Conservation (phyloP, 2,329 filamentous ascomycete genomes). For the Beauveria bassiana region DNA sequence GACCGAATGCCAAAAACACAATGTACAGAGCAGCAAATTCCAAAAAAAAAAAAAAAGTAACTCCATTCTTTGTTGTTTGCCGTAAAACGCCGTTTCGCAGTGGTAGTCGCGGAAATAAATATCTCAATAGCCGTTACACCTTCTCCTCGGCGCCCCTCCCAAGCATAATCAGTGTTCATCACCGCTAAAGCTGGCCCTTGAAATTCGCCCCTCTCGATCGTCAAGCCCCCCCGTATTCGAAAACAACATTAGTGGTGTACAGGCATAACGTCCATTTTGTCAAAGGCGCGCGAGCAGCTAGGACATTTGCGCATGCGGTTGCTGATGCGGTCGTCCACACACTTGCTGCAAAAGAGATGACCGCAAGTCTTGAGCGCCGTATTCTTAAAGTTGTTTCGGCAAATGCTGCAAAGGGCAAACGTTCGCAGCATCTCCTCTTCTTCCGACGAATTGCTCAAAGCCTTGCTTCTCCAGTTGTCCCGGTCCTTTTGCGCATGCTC, state of each 20-base stretch:
- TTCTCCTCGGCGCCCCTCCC: not conserved
- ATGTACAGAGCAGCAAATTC: constrained; percentile 3
- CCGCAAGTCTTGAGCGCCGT: constrained; percentile 90
- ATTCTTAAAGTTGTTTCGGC: constrained; percentile 88
- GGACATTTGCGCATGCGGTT: constrained; percentile 94
- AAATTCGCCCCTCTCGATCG: no score
- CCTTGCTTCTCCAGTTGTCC: constrained; percentile 79
- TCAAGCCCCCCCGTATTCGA: not conserved
- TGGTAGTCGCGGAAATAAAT: not conserved
- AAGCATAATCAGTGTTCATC: not conserved
- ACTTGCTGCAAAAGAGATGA: constrained; percentile 86
- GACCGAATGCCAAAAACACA: not conserved
- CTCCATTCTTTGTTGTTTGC: not conserved
- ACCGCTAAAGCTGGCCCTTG: not conserved
- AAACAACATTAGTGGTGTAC: constrained; percentile 40
- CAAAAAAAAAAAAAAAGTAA: not conserved
- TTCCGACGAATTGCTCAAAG: constrained; percentile 69
- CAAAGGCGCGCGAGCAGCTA: constrained; percentile 86
- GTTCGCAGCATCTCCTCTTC: constrained; percentile 75
- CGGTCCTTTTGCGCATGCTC: constrained; percentile 75
- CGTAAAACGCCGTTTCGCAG: constrained; percentile 7
- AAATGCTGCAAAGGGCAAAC: constrained; percentile 71
- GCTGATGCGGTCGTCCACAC: constrained; percentile 79
- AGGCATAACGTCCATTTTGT: constrained; percentile 80
- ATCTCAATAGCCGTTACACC: not conserved